A percentile compares a stretch with the other conserved stretches of the same genome.
These are phyloP conservation scores for Eucalyptus polyanthemos DNA, from an alignment of 345 rosid genomes.

Conservation along the genomic window DNA sequence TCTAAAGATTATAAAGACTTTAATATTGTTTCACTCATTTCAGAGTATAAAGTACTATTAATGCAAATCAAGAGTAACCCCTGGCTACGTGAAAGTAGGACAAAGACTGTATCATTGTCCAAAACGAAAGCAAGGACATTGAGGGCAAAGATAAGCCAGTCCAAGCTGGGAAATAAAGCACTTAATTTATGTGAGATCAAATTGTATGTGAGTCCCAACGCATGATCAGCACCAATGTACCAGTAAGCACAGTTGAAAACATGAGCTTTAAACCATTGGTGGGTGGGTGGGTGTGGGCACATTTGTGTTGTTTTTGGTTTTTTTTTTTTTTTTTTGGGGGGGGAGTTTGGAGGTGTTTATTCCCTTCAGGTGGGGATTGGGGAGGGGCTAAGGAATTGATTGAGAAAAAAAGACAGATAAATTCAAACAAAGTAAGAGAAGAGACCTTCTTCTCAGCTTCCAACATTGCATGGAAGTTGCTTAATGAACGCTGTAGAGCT, in stretches of 20 bases:
- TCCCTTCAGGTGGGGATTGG: neutral
- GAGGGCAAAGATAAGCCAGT: neutral
- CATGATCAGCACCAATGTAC: neutral
- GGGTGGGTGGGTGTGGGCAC: neutral
- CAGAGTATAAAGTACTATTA: neutral
- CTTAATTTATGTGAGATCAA: neutral
- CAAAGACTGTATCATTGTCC: neutral
- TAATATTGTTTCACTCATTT: neutral
- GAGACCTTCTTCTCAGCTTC: constrained; percentile 92
- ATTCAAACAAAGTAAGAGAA: neutral
- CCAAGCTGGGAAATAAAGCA: neutral
- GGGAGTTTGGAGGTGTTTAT: neutral
- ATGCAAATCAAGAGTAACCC: neutral
- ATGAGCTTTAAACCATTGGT: neutral
- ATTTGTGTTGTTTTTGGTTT: neutral
- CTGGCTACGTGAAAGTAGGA: neutral
- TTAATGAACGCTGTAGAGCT: constrained; percentile 68
- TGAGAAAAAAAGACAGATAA: neutral
- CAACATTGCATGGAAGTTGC: constrained; percentile 53
- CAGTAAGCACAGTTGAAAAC: neutral
- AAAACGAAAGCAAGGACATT: neutral
- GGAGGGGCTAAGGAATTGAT: neutral
- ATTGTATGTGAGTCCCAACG: neutral
- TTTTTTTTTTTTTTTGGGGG: no score
- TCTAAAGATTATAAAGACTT: neutral